Evolutionary conservation across 2,329 filamentous ascomycete genomes (phyloP).

Genomic region (Albophoma yamanashiensis): DNA sequence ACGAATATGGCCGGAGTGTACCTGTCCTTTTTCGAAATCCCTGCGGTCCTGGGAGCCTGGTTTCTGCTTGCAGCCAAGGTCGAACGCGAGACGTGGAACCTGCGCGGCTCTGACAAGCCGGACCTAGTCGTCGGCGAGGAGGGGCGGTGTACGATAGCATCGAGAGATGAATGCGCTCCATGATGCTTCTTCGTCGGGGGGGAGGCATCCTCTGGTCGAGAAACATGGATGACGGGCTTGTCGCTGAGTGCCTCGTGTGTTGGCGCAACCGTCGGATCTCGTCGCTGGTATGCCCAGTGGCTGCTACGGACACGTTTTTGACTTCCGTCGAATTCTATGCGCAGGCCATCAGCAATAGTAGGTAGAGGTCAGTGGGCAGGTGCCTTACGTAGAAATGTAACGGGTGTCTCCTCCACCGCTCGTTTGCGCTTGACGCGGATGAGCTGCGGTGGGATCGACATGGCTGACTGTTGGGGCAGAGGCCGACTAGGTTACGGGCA

Average conservation of each 20-base stretch:
- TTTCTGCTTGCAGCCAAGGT: slow-evolving; percentile 23
- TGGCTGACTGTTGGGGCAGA: slow-evolving; percentile 13
- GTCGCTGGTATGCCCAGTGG: slow-evolving; percentile 46
- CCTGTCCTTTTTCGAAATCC: slow-evolving; percentile 29
- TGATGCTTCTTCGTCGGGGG: slow-evolving; percentile 6
- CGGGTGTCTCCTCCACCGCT: slow-evolving; percentile 38
- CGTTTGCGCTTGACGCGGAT: slow-evolving; percentile 54
- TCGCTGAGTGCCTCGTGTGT: slow-evolving; percentile 3
- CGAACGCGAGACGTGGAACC: slow-evolving; percentile 44
- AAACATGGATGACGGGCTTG: slow-evolving; percentile 38
- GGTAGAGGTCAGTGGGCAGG: slow-evolving; percentile 3
- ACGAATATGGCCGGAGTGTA: slow-evolving; percentile 42
- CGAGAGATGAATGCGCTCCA: not conserved
- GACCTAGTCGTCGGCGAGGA: slow-evolving; percentile 3
- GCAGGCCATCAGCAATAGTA: slow-evolving; percentile 5
- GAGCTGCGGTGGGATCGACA: slow-evolving; percentile 47
- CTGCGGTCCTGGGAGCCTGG: slow-evolving; percentile 11
- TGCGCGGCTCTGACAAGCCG: slow-evolving; percentile 27
- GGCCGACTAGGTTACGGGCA: not conserved
- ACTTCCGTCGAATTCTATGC: slow-evolving; percentile 38
- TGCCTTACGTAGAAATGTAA: slow-evolving; percentile 40
- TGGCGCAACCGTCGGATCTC: slow-evolving; percentile 15
- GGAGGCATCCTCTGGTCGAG: slow-evolving; percentile 23
- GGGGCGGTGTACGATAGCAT: not conserved
- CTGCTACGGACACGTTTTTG: slow-evolving; percentile 42